Conservation (phyloP, 225 moss, liverwort and hornwort genomes). For the Bryoerythrophyllum caledonicum region DNA sequence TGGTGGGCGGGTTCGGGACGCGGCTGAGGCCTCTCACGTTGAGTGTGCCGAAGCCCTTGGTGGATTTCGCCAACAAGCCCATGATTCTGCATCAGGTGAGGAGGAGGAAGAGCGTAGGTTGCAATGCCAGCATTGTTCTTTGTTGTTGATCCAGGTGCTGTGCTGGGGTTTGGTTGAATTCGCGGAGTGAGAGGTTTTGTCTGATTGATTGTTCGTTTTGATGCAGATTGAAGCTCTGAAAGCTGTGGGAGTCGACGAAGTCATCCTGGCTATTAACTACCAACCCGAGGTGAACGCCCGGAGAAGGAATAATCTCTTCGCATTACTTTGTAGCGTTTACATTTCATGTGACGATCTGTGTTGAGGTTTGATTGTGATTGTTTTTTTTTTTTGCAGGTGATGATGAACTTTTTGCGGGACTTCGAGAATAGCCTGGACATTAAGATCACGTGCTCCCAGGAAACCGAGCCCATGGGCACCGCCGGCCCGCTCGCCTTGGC, state of each 20-base stretch:
- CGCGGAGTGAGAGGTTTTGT: not conserved
- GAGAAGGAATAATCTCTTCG: too few species aligned
- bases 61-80: slow-evolving; percentile 70
- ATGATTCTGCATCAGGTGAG: slow-evolving; percentile 67
- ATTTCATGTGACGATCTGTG: not conserved
- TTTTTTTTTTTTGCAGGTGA: slow-evolving; percentile 51
- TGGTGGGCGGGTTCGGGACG: slow-evolving; percentile 66
- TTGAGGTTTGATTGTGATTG: not conserved
- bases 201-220: not conserved
- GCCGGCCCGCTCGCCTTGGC: slow-evolving; percentile 93
- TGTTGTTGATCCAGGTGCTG: too few species aligned
- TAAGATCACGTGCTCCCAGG: slow-evolving; percentile 94
- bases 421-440: slow-evolving; percentile 83
- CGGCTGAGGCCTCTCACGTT: slow-evolving; percentile 62
- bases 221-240: slow-evolving; percentile 92
- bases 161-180: not conserved
- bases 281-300: slow-evolving; percentile 70
- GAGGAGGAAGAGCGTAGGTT: not conserved
- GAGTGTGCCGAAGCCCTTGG: slow-evolving; percentile 66
- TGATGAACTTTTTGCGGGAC: slow-evolving; percentile 89
- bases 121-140: too few species aligned
- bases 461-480: slow-evolving; percentile 96
- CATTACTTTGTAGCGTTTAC: not conserved
- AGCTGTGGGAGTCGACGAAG: slow-evolving; percentile 88
- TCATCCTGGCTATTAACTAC: slow-evolving; percentile 91